Evolutionary conservation across 192 early-diverging fungal species (phyloP), one percentile per base, ranked within the genome.

Genomic region (Obelidium mucronatum): DNA sequence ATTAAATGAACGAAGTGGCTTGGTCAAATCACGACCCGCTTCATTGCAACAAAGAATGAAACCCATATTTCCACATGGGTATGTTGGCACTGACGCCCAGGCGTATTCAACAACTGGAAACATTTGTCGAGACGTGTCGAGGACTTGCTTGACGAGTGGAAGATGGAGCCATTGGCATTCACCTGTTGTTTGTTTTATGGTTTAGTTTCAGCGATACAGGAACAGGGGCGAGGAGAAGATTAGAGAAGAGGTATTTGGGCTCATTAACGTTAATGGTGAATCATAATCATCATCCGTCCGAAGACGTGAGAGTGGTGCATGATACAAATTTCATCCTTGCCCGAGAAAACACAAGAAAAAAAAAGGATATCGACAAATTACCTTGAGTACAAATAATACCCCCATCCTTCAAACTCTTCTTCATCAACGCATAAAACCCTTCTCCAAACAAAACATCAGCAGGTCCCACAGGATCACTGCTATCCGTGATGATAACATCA

Each of bases 101-200:
- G 95, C 96, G 78, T 99, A 99, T 79, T 93, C 94, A 66, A 94
- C 97, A 8, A 90, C 86, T 13, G 98, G 94, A 87, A 93, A 99
- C 71, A 99, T 83, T 44, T 88, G 83, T 72, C 89, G 90, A 64
- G 91, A 91, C 80, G 92, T 91, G 19, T 87, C 82, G 76, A 96
- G 86, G 30, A 99, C 95, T 67, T 92, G 85, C 85, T 92, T 92
- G 92, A 99, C 98, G 40, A 99, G 89, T 33, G 87, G 81, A 68
- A 97, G 81, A 75, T 99, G 96, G 63, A 99, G 93, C 97, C 98
- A 99, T 88, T 94, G 93, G 91, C 98, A 98, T 89, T 99, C 98
- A 83, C 95, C 88, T 89, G 73, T 1, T 56, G 1, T n/a, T n/a
- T n/a, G n/a, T n/a, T n/a, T n/a, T n/a, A n/a, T n/a, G n/a, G n/a